Percentiles rank a stretch among this genome's conserved stretches.
Conservation (phyloP, 805 yeast genomes). For the Yamadazyma tumulicola region DNA sequence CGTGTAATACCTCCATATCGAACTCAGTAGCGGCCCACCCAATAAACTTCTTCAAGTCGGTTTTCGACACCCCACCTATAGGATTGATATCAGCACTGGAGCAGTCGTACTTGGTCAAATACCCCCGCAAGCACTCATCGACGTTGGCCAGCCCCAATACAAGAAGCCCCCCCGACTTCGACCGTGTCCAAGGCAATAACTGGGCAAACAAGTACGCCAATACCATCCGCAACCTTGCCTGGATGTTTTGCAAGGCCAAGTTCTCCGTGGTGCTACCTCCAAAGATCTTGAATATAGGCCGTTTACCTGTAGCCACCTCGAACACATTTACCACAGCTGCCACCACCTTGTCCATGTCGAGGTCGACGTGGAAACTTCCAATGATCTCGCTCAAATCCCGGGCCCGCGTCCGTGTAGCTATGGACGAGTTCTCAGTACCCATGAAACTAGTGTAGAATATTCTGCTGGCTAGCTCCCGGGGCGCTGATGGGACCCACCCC, state of each 20-base stretch:
- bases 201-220: conserved; percentile 91
- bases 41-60: conserved; percentile 84
- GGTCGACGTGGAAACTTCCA: conserved; percentile 86
- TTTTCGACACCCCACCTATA: conserved; percentile 97
- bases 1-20: conserved; percentile 70
- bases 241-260: conserved; percentile 92
- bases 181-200: conserved; percentile 90
- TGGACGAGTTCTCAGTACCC: conserved; percentile 94
- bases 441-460: conserved; percentile 89
- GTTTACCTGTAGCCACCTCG: conserved; percentile 85
- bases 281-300: conserved; percentile 83
- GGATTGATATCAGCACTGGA: conserved; percentile 97
- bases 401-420: conserved; percentile 82
- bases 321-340: conserved; percentile 69
- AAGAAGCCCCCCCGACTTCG: conserved; percentile 69
- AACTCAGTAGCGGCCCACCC: conserved; percentile 69
- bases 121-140: conserved; percentile 94
- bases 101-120: conserved; percentile 94
- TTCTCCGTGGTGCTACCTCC: conserved; percentile 94
- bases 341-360: conserved; percentile 88
- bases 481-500: conserved; percentile 66
- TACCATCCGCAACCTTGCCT: conserved; percentile 95
- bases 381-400: conserved; percentile 67
- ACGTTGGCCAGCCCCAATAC: conserved; percentile 97
- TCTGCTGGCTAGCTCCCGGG: conserved; percentile 70